A percentile compares a stretch with the other conserved stretches of the same genome.
Conservation (phyloP, 495 filamentous ascomycete genomes). For the Tuber calosporum region DNA sequence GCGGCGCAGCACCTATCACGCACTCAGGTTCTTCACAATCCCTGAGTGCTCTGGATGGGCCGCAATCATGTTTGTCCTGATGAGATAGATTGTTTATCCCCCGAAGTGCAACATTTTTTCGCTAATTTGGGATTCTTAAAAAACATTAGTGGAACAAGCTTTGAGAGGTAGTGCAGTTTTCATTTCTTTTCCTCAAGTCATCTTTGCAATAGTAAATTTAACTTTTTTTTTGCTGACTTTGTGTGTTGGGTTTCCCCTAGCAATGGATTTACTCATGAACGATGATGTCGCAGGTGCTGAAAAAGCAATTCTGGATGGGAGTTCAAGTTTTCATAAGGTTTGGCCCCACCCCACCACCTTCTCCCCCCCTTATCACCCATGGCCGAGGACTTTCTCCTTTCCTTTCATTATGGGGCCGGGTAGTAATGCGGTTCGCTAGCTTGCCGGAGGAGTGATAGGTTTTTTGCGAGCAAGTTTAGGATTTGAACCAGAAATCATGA, state of each 20-base stretch:
- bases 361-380: neutral
- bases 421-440: slow-evolving; percentile 45
- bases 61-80: slow-evolving; percentile 52
- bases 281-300: slow-evolving; percentile 90
- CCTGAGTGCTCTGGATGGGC: slow-evolving; percentile 54
- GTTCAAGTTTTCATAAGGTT: slow-evolving; percentile 89
- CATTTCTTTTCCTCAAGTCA: slow-evolving; percentile 24
- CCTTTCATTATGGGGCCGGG: slow-evolving; percentile 6
- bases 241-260: slow-evolving; percentile 37
- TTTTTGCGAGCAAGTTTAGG: slow-evolving; percentile 84
- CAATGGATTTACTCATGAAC: slow-evolving; percentile 65
- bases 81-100: slow-evolving; percentile 7
- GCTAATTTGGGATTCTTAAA: slow-evolving; percentile 8
- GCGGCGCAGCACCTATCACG: slow-evolving; percentile 16
- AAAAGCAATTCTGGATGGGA: slow-evolving; percentile 58
- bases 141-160: slow-evolving; percentile 54
- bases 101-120: slow-evolving; percentile 17
- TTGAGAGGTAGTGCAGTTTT: slow-evolving; percentile 48
- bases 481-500: slow-evolving; percentile 92
- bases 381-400: neutral
- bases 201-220: slow-evolving; percentile 7
- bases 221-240: slow-evolving; percentile 23
- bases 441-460: slow-evolving; percentile 70
- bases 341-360: slow-evolving; percentile 27
- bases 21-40: slow-evolving; percentile 49